Percentiles rank a stretch among this genome's conserved stretches.
These are phyloP conservation scores for Suillus ampliporus DNA, from an alignment of 768 basidiomycete genomes.

Conservation along the genomic window DNA sequence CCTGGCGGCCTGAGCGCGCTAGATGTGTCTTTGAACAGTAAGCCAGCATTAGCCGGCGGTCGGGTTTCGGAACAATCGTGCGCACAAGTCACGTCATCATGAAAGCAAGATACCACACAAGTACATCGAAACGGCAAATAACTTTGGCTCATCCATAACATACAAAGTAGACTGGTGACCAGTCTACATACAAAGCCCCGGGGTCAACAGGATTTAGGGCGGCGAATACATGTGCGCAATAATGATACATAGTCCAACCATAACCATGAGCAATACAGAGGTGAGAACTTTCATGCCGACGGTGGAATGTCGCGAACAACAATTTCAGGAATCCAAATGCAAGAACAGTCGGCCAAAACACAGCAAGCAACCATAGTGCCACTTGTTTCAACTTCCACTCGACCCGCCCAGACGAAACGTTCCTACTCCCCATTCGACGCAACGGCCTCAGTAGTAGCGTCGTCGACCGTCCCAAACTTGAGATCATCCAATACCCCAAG, in stretches of 20 bases:
- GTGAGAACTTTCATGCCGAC: no score
- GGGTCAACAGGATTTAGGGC: constrained; percentile 12
- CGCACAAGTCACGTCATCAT: not conserved
- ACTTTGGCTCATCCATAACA: no score
- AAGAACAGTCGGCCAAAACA: not conserved
- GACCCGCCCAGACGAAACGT: no score
- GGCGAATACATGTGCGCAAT: not conserved
- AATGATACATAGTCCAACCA: not conserved
- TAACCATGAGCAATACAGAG: not conserved
- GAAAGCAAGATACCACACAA: not conserved
- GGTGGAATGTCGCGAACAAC: not conserved
- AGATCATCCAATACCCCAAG: constrained; percentile 20
- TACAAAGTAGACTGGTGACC: no score
- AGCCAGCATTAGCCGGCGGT: not conserved
- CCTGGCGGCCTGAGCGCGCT: not conserved
- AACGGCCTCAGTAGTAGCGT: not conserved
- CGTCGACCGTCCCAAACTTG: not conserved
- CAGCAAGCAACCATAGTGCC: no score
- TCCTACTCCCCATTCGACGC: not conserved
- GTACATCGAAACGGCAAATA: no score
- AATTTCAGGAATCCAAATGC: not conserved
- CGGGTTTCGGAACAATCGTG: not conserved
- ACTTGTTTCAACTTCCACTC: no score
- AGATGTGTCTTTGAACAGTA: not conserved
- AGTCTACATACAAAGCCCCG: constrained; percentile 24